These are phyloP conservation scores for Aspergillus sp. DNA, from an alignment of 2,329 filamentous ascomycete species.

Conservation along the genomic window DNA sequence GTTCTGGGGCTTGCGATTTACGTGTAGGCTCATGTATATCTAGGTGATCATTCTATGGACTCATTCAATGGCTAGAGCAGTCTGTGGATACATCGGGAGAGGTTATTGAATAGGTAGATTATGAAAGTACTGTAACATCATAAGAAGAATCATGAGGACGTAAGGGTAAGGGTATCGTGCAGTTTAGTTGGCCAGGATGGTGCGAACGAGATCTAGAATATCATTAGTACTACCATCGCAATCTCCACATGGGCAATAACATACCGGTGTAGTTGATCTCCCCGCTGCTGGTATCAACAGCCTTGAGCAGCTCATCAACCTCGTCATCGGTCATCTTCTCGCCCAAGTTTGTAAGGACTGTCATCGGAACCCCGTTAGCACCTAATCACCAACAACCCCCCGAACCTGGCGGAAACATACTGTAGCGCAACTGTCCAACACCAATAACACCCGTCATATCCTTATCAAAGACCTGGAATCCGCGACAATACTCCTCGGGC, in stretches of 20 bases:
- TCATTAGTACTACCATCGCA: background rate
- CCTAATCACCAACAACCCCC: background rate
- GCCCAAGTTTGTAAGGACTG: constrained; percentile 90
- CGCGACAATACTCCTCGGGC: constrained; percentile 96
- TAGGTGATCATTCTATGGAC: background rate
- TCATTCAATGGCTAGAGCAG: background rate
- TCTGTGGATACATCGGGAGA: background rate
- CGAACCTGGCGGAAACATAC: constrained; percentile 33
- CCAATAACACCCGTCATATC: constrained; percentile 98
- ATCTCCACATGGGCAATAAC: constrained; percentile 42
- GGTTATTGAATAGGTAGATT: constrained; percentile 6
- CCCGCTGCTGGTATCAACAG: constrained; percentile 90
- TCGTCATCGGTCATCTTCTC: constrained; percentile 99
- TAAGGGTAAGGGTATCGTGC: constrained; percentile 29
- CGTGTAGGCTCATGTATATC: background rate
- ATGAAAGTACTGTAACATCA: constrained; percentile 10
- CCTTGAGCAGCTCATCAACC: constrained; percentile 97
- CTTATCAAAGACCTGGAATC: constrained; percentile 99
- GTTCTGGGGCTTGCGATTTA: background rate
- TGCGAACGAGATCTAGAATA: constrained; percentile 73
- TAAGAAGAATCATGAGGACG: constrained; percentile 23
- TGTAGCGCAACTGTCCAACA: constrained; percentile 94
- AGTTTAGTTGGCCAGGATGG: constrained; percentile 77
- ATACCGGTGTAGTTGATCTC: constrained; percentile 97
- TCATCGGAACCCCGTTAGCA: background rate